phyloP scores from a whole-genome alignment of 164 flowering plant species.

The Magnolia sinica region DNA sequence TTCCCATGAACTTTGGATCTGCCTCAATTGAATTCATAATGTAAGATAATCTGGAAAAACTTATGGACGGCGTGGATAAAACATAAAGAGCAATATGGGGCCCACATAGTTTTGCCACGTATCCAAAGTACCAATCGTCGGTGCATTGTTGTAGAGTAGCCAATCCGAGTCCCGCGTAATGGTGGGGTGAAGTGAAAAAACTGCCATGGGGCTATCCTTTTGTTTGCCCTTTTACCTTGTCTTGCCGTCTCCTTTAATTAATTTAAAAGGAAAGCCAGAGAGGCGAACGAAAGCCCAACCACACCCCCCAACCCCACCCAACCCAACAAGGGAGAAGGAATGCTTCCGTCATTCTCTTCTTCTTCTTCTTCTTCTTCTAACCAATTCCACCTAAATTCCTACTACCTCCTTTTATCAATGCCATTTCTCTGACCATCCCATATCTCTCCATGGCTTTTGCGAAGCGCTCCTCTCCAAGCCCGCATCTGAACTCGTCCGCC shows the following conservation, averaged over 20 bases:
- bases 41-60: no score
- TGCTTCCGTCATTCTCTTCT: not conserved
- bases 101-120: no score
- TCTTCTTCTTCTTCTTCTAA: not conserved
- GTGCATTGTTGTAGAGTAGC: no score
- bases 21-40: no score
- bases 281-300: not conserved
- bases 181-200: not conserved
- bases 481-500: constrained; percentile 4
- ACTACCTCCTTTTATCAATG: not conserved
- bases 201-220: not conserved
- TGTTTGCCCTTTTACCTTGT: not conserved
- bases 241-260: not conserved
- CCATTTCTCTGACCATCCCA: not conserved
- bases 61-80: no score
- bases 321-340: not conserved
- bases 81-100: no score
- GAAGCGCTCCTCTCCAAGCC: constrained; percentile 15
- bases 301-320: not conserved
- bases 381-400: not conserved
- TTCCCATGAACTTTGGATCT: no score
- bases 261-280: not conserved
- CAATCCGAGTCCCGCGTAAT: no score
- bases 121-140: no score
- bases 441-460: not conserved